Conservation (phyloP, 1,284 basidiomycete genomes). For the Microbotryum violaceum region DNA sequence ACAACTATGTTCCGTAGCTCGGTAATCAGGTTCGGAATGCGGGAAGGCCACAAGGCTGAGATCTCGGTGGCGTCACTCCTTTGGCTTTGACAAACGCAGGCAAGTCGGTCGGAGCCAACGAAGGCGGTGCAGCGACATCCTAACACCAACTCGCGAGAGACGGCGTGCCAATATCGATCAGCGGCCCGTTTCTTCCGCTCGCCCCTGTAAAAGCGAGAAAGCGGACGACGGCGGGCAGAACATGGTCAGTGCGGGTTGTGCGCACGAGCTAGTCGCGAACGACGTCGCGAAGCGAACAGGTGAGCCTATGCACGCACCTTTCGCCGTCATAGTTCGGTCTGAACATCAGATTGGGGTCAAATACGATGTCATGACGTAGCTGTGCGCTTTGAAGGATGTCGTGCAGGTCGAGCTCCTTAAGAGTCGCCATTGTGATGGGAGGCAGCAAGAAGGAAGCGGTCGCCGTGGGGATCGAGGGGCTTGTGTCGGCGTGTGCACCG, state of each 20-base stretch:
- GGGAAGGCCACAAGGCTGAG: slow-evolving; percentile 49
- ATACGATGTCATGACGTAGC: slow-evolving; percentile 84
- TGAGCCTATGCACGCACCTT: slow-evolving; percentile 19
- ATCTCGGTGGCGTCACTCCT: slow-evolving; percentile 40
- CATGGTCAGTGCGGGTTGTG: not conserved
- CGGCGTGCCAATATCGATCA: slow-evolving; percentile 77
- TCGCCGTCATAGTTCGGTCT: slow-evolving; percentile 43
- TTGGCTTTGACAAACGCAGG: slow-evolving; percentile 25
- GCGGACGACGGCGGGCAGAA: slow-evolving; percentile 47
- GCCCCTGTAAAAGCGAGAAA: slow-evolving; percentile 60
- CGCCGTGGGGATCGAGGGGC: not conserved
- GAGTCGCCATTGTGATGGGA: slow-evolving; percentile 70
- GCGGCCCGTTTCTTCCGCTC: slow-evolving; percentile 65
- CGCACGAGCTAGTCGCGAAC: not conserved
- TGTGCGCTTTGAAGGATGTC: slow-evolving; percentile 82
- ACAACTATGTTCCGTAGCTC: slow-evolving; percentile 77
- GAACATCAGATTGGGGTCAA: slow-evolving; percentile 48
- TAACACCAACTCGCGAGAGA: slow-evolving; percentile 65
- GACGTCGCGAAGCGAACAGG: too few relatives aligned
- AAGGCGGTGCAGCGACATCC: slow-evolving; percentile 81
- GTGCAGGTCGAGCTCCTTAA: slow-evolving; percentile 76
- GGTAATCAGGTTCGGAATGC: slow-evolving; percentile 61
- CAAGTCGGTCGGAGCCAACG: slow-evolving; percentile 33
- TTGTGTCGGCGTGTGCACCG: not conserved
- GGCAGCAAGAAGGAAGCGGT: slow-evolving; percentile 53